Evolutionary conservation across 495 filamentous ascomycete species (phyloP).

Genomic region (Penicillium nucicola): DNA sequence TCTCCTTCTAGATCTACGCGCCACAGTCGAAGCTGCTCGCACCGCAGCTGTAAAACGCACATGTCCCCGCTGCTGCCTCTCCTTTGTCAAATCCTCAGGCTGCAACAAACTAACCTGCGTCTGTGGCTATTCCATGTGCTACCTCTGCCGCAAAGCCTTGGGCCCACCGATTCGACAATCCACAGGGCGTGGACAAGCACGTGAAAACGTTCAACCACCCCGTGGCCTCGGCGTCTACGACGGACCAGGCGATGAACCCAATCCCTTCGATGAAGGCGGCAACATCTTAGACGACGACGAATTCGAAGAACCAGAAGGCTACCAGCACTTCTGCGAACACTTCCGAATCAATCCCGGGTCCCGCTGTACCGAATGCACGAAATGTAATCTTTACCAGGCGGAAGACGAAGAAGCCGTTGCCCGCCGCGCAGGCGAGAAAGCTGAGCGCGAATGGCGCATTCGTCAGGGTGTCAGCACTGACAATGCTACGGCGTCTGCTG

Average conservation of each 20-base stretch:
- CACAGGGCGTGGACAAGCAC: not conserved
- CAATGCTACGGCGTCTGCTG: constrained; percentile 3
- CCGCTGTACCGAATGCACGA: constrained; percentile 71
- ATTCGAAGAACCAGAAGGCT: constrained; percentile 60
- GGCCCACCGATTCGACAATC: constrained; percentile 22
- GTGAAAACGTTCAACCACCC: constrained; percentile 2
- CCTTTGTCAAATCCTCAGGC: constrained; percentile 86
- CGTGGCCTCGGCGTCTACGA: constrained; percentile 5
- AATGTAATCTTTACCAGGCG: constrained; percentile 84
- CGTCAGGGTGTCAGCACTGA: constrained; percentile 48
- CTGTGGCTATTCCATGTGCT: constrained; percentile 99
- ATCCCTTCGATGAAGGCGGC: constrained; percentile 7
- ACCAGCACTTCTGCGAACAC: constrained; percentile 92
- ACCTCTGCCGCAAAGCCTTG: constrained; percentile 67
- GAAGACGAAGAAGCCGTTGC: constrained; percentile 84
- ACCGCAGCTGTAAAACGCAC: constrained; percentile 93
- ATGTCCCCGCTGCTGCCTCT: constrained; percentile 83
- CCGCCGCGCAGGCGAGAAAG: constrained; percentile 68
- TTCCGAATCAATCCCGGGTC: constrained; percentile 72
- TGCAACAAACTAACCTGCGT: constrained; percentile 97
- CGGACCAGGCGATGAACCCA: constrained; percentile 8
- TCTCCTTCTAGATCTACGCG: constrained; percentile 67
- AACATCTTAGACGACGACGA: constrained; percentile 25
- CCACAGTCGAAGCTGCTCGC: constrained; percentile 85
- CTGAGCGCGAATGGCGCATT: constrained; percentile 77